Base-by-base conservation (phyloP, 805 yeast species). In the Saturnispora galanensis region DNA sequence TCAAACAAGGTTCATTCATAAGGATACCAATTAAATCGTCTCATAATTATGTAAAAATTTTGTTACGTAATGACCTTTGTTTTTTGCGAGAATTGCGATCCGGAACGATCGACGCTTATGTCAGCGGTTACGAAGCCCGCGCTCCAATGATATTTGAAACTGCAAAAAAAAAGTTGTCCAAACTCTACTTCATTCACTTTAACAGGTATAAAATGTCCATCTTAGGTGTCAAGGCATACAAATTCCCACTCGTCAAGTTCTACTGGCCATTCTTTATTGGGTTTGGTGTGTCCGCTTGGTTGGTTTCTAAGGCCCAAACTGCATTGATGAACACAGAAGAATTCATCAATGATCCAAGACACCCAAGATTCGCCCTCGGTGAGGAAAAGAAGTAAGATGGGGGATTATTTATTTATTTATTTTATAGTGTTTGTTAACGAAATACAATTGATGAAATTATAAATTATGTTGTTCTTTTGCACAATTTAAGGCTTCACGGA, bases 271-370 rank as follows among this genome's bases (percentile, higher is more conserved):
- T 84, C 66, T 83, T 83, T 58, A 79, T 76, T 60, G 94, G 93
- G 63, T 88, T 60, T 47, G 82, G 70, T 55, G 61, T 77, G 55
- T 77, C 90, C 56, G 81, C 77, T 74, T 81, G 70, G 70, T 73
- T 79, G 55, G 71, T 85, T 58, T 74, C 77, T 65, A 79, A 80
- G 70, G 81, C 77, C 44, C 79, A 87, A 51, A 67, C 65, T 50
- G 81, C 82, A 50, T 74, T 85, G 56, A 71, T 78, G 66, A 72
- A 79, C 74, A 73, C 90, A 49, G 75, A 74, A 51, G 94, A 85
- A 70, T 87, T 80, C 74, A 78, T 81, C 69, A 86, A 87, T 67
- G 96, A 87, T 70, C 96, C 96, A 72, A 84, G 95, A 76, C 87
- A 87, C 74, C 96, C 96, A 68, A 82, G 94, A 72, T 84, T 85